Evolutionary conservation across 208 protist genomes (phyloP).

Genomic region (Balamuthia mandrillaris): DNA sequence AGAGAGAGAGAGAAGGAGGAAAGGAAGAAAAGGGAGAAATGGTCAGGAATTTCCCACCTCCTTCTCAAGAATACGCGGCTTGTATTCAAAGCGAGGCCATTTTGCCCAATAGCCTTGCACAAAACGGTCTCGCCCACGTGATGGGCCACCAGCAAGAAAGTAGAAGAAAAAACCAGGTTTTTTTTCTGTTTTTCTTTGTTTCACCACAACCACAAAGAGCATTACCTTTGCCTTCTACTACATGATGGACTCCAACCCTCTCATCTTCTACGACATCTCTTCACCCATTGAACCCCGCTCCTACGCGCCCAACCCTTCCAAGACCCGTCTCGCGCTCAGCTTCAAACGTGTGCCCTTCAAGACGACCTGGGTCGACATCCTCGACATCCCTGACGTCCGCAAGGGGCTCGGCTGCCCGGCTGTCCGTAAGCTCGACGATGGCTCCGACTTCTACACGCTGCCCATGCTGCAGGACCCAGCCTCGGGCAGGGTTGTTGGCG

Average conservation of each 20-base stretch:
- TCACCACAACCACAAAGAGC: too few relatives aligned
- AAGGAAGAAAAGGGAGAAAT: too few relatives aligned
- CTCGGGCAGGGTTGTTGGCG: not conserved
- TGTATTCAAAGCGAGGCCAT: too few relatives aligned
- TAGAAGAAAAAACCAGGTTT: too few relatives aligned
- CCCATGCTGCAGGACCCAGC: not conserved
- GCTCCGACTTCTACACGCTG: not conserved
- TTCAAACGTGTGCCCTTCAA: not conserved
- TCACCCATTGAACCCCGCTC: slow-evolving; percentile 1
- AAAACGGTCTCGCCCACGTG: too few relatives aligned
- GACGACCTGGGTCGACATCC: not conserved
- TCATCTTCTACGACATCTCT: slow-evolving; percentile 16
- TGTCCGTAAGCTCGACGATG: not conserved
- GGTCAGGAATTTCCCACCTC: too few relatives aligned
- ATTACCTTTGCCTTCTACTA: too few relatives aligned
- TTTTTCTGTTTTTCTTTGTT: too few relatives aligned
- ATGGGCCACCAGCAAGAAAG: too few relatives aligned
- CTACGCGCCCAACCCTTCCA: not conserved
- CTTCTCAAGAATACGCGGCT: too few relatives aligned
- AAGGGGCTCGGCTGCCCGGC: slow-evolving; percentile 1
- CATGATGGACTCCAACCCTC: not conserved
- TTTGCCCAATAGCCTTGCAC: too few relatives aligned
- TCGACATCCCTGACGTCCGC: not conserved
- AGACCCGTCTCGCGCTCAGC: not conserved
- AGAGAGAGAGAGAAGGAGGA: too few relatives aligned